Percentiles rank a stretch among this genome's conserved stretches.
These are phyloP conservation scores for Hygrophorus russula DNA, from an alignment of 768 basidiomycete genomes.

Conservation along the genomic window DNA sequence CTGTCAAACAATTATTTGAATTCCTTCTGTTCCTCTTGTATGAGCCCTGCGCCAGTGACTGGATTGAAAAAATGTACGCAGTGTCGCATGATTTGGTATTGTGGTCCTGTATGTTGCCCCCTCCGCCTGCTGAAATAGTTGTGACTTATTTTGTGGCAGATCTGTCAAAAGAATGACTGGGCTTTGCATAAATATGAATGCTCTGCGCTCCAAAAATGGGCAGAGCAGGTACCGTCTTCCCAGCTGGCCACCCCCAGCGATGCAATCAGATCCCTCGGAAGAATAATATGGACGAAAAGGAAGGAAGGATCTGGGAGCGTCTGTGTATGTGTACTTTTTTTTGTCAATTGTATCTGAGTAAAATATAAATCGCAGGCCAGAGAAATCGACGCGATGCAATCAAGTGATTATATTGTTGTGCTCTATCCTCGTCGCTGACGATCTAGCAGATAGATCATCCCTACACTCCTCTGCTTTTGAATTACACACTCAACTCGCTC, in stretches of 20 bases:
- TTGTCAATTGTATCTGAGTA: neutral
- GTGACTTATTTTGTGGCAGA: constrained; percentile 20
- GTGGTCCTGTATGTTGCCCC: constrained; percentile 44
- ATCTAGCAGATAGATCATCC: constrained; percentile 41
- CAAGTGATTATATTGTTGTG: constrained; percentile 40
- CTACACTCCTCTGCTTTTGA: constrained; percentile 38
- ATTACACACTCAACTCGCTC: constrained; percentile 58
- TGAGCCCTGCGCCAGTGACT: constrained; percentile 21
- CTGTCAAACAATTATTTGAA: constrained; percentile 55
- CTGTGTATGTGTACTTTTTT: constrained; percentile 37
- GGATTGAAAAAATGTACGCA: constrained; percentile 60
- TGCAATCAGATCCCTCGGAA: constrained; percentile 67
- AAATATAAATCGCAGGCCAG: constrained; percentile 29
- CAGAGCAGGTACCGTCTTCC: constrained; percentile 32
- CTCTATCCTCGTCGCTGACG: constrained; percentile 3
- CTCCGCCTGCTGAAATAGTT: neutral
- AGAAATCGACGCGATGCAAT: constrained; percentile 63
- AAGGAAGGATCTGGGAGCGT: constrained; percentile 38
- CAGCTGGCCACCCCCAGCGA: constrained; percentile 54
- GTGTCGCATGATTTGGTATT: constrained; percentile 68
- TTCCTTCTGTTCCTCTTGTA: constrained; percentile 62
- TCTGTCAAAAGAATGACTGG: constrained; percentile 72
- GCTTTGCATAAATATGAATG: constrained; percentile 71
- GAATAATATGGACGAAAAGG: constrained; percentile 58
- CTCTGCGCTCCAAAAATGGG: constrained; percentile 49